phyloP scores from a whole-genome alignment of 805 yeast species.

The Yamadazyma tumulicola region DNA sequence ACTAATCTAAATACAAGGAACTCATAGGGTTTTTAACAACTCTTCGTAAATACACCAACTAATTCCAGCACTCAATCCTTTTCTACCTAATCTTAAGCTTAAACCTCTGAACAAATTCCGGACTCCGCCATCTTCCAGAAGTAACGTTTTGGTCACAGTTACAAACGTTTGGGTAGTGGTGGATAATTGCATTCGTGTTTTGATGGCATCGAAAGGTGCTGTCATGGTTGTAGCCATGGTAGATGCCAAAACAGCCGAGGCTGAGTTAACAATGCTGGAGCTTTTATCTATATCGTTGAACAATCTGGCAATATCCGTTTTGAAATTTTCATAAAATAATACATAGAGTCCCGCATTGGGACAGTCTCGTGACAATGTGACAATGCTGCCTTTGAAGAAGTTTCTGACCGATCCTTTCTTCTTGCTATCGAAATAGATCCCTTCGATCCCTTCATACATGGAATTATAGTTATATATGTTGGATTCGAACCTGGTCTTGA shows the following conservation, averaged over 20 bases:
- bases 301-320: constrained; percentile 39
- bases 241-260: constrained; percentile 79
- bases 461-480: constrained; percentile 68
- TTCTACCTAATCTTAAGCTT: constrained; percentile 73
- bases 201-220: constrained; percentile 92
- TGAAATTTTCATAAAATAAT: constrained; percentile 71
- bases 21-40: constrained; percentile 46
- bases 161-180: constrained; percentile 42
- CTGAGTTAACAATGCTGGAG: constrained; percentile 61
- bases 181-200: constrained; percentile 80
- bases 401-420: constrained; percentile 48
- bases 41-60: constrained; percentile 98
- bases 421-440: constrained; percentile 43
- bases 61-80: constrained; percentile 89
- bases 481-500: constrained; percentile 88
- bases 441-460: constrained; percentile 53
- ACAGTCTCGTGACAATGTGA: constrained; percentile 86
- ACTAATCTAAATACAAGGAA: too few species aligned
- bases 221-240: constrained; percentile 78
- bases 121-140: constrained; percentile 47
- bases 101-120: constrained; percentile 76
- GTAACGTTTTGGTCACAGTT: constrained; percentile 35
- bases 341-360: constrained; percentile 96
- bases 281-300: constrained; percentile 22
- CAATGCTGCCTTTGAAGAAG: constrained; percentile 83